Evolutionary conservation across 306 rosid genomes (phyloP).

Genomic region (Cucumis cinereus): DNA sequence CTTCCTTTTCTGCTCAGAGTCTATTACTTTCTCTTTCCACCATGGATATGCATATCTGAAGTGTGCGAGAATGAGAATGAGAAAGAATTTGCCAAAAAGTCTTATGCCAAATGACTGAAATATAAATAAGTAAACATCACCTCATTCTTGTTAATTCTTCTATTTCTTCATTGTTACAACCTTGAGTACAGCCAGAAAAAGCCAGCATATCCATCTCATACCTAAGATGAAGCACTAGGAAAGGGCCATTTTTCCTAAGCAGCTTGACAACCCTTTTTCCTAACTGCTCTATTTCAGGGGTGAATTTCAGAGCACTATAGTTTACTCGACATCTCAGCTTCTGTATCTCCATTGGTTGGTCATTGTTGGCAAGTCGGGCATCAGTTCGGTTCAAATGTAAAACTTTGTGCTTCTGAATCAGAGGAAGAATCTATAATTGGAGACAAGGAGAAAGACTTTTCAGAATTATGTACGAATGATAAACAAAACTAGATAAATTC

Average conservation of each 20-base stretch:
- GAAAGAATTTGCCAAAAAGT: too few species aligned
- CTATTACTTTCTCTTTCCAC: slow-evolving; percentile 76
- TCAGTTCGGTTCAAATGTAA: slow-evolving; percentile 71
- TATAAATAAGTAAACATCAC: slow-evolving; percentile 22
- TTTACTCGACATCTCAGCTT: slow-evolving; percentile 74
- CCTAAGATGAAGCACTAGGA: slow-evolving; percentile 81
- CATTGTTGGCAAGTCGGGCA: slow-evolving; percentile 73
- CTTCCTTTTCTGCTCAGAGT: slow-evolving; percentile 52
- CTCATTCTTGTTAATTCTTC: slow-evolving; percentile 81
- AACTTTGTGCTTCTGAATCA: slow-evolving; percentile 50
- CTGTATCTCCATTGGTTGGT: slow-evolving; percentile 56
- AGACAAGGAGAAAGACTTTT: background rate
- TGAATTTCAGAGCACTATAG: slow-evolving; percentile 62
- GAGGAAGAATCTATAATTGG: slow-evolving; percentile 50
- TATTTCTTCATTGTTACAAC: slow-evolving; percentile 59
- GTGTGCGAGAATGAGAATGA: background rate
- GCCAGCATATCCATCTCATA: slow-evolving; percentile 95
- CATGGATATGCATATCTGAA: slow-evolving; percentile 69
- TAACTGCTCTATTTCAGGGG: slow-evolving; percentile 55
- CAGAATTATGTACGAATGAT: background rate
- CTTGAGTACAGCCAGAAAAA: slow-evolving; percentile 83
- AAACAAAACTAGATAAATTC: background rate
- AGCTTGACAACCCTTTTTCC: slow-evolving; percentile 66
- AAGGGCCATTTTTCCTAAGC: slow-evolving; percentile 58
- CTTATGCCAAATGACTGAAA: background rate